Percentiles rank a stretch among this genome's conserved stretches.
Conservation (phyloP, 1,284 basidiomycete genomes). For the Ustilago crameri region DNA sequence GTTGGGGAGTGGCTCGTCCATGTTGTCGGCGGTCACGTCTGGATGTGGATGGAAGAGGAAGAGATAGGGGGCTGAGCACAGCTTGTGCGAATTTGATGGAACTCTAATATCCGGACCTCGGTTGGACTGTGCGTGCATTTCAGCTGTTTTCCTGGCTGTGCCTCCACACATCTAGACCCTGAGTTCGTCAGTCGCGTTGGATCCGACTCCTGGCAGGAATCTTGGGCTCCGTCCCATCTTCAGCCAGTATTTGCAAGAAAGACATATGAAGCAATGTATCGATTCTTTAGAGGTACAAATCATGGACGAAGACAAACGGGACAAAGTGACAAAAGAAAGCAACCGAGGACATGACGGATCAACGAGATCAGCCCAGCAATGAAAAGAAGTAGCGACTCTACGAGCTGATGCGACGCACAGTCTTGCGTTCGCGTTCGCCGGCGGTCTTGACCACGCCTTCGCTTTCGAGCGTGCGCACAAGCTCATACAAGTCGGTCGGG, state of each 20-base stretch:
- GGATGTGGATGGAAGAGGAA: not conserved
- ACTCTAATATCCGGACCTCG: not conserved
- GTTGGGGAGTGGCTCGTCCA: conserved; percentile 40
- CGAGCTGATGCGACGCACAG: conserved; percentile 57
- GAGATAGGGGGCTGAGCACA: no score
- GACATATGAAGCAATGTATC: not conserved
- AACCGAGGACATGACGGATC: not conserved
- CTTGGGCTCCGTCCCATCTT: not conserved
- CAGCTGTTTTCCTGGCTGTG: not conserved
- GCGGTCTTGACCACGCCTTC: conserved; percentile 61
- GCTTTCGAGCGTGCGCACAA: conserved; percentile 57
- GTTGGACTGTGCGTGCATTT: conserved; percentile 25
- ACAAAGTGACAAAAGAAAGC: conserved; percentile 13
- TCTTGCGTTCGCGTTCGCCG: conserved; percentile 64
- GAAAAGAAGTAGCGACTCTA: no score
- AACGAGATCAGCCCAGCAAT: no score
- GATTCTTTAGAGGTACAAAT: conserved; percentile 11
- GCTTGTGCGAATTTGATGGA: no score
- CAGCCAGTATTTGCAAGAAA: no score
- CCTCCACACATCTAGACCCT: conserved; percentile 7
- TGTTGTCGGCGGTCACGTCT: conserved; percentile 4
- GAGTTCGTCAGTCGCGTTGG: not conserved
- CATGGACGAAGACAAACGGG: not conserved
- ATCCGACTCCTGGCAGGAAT: not conserved
- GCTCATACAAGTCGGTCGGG: conserved; percentile 57